Conservation (phyloP, 192 early-diverging fungal genomes). For the Spizellomyces sp. region DNA sequence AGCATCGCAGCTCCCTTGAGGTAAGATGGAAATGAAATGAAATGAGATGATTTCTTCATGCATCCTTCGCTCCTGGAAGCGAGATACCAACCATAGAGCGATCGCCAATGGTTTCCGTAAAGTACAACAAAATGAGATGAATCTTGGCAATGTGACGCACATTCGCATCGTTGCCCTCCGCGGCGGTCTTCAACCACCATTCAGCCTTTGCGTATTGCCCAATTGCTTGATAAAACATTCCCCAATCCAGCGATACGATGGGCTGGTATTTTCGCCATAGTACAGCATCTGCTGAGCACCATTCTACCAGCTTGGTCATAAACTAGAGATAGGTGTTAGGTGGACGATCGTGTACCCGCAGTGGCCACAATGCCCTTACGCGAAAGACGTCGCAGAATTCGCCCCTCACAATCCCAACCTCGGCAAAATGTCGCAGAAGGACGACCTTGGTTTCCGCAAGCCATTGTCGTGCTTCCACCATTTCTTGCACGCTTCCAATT, state of each 20-base stretch:
- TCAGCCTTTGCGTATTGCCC: constrained; percentile 3
- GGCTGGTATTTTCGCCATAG: constrained; percentile 8
- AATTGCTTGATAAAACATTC: constrained; percentile 20
- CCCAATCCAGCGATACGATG: constrained; percentile 21
- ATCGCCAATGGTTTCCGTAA: not conserved
- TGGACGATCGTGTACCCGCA: no score
- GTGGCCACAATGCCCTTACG: not conserved
- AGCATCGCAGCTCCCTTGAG: constrained; percentile 1
- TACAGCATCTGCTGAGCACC: not conserved
- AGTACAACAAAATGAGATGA: constrained; percentile 20
- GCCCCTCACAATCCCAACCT: constrained; percentile 11
- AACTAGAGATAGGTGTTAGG: constrained; percentile 6
- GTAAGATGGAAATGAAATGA: not conserved
- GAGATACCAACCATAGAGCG: constrained; percentile 3
- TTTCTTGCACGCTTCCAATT: not conserved
- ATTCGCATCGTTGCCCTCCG: not conserved
- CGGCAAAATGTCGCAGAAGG: constrained; percentile 23
- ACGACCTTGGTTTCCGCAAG: constrained; percentile 14
- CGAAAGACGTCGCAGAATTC: constrained; percentile 19
- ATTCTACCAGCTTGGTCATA: constrained; percentile 17
- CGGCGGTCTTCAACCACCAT: constrained; percentile 9
- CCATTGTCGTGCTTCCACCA: constrained; percentile 10
- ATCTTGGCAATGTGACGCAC: constrained; percentile 1
- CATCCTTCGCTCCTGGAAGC: not conserved
- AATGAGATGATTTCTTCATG: not conserved